Evolutionary conservation across 140 eudicot genomes (phyloP), one percentile per base, ranked within the genome.

Genomic region (Ambrosia hybrid): DNA sequence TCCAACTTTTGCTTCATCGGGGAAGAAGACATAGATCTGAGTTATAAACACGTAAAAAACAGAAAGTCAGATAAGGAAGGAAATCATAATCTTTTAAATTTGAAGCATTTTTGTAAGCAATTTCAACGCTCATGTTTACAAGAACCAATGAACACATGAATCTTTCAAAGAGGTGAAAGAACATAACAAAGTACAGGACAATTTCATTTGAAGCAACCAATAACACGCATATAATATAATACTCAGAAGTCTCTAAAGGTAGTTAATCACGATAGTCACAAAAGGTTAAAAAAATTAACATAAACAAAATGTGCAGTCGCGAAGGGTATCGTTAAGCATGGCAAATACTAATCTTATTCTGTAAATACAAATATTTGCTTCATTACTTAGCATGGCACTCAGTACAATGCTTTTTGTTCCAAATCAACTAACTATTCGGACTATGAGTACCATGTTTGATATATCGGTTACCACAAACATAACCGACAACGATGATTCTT

Each of bases 1-100:
- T 67, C 98, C 98, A 79, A 93, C 97, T 83, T 93, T 93, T 65
- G 82, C 73, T 72, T 90, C 97, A 65, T 93, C 98, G 2, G 97
- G 98, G 77, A 82, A 93, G 85, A 93, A 93, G 33, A 90, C 85
- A 49, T 87, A 93, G 66, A 93, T 90, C 98, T 93, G 87, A 55
- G 21, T 36, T 51, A 74, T 43, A 62, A 62, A 16, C 7, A 71
- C 38, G 39, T 72, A 21, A 46, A 21, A 45, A 26, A 48, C 9
- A 38, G 8, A 14, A 53, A 37, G 39, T 51, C 38, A 51, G 4
- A 59, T 10, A 14, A 59, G 38, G 12, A 63, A 41, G 12, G 53
- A 11, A 59, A 16, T 43, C 43, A 9, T 8, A 51, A 45, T 53
- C 39, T 48, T 60, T 30, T 55, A 12, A 36, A 48, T 3, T 11